Evolutionary conservation across 129 eudicot species (phyloP), one percentile per base, ranked within the genome.

Genomic region (Tagetes patula): DNA sequence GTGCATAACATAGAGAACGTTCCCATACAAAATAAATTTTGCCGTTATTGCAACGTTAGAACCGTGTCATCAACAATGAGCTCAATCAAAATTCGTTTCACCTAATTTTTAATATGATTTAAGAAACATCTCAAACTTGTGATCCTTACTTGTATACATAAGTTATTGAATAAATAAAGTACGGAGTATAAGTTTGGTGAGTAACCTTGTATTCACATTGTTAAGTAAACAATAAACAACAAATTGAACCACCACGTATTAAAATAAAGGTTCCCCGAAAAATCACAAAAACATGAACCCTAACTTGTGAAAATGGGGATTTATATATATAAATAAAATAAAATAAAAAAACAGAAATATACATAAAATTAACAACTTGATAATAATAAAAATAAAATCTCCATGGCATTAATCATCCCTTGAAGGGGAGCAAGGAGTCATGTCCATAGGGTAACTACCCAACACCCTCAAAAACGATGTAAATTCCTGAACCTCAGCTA

Each of bases 361-460:
- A 72, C 63, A 79, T 41, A 36, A 67, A 41, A 12, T 34, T n/a
- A 56, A 54, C 49, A 52, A 72, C 69, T 55, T 77, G 46, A 55
- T 13, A 34, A 60, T 12, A 20, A 20, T 20, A 20, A 20, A 20
- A 20, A 20, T 20, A 20, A 20, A 20, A 20, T 20, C 27, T 1
- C 64, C 70, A 63, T 46, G 38, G 42, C 62, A 37, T 56, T 60
- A 89, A 14, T 79, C 87, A 6, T 43, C 84, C 46, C 77, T 71
- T 3, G 43, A 34, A 36, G 66, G 66, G 43, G 66, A 10, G 42
- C 97, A 94, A 4, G 97, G 98, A 10, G 97, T 85, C 98, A 94
- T 90, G 14, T 94, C 97, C 86, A 90, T 90, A 5, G 98, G 98
- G 65, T 90, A 94, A 64, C 98, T 94, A 47, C 98, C 98, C 78